phyloP scores from a whole-genome alignment of 2,329 filamentous ascomycete species.

The Stromatinia cepivora region DNA sequence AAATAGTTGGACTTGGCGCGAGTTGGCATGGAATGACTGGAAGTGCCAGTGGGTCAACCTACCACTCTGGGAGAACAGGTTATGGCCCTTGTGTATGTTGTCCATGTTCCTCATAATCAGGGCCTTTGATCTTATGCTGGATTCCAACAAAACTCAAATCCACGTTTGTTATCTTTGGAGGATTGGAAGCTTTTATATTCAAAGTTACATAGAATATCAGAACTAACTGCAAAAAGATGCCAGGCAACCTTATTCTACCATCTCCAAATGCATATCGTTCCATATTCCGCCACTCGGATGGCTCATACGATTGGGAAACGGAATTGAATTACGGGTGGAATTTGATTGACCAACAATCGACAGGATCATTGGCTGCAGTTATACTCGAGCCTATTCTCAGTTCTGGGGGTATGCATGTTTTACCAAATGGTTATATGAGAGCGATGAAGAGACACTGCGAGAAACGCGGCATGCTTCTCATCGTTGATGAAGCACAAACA shows the following conservation, averaged over 20 bases:
- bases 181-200: background rate
- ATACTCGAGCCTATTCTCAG: constrained; percentile 54
- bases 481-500: constrained; percentile 62
- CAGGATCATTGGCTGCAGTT: constrained; percentile 62
- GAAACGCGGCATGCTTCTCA: constrained; percentile 56
- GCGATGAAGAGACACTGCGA: constrained; percentile 56
- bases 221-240: constrained; percentile 44
- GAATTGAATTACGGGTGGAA: constrained; percentile 64
- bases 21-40: constrained; percentile 63
- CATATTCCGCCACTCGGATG: constrained; percentile 58
- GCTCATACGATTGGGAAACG: constrained; percentile 63
- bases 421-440: constrained; percentile 59
- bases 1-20: constrained; percentile 59
- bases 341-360: constrained; percentile 59
- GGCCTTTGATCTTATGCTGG: background rate
- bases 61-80: constrained; percentile 52
- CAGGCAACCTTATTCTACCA: constrained; percentile 58
- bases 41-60: constrained; percentile 53
- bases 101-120: background rate
- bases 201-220: background rate
- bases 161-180: too few species aligned
- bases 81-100: constrained; percentile 42
- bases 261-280: constrained; percentile 63
- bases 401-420: constrained; percentile 57
- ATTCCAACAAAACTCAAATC: too few species aligned